Conservation (phyloP, 1,284 basidiomycete genomes). For the Fistulinella cinereoalba region DNA sequence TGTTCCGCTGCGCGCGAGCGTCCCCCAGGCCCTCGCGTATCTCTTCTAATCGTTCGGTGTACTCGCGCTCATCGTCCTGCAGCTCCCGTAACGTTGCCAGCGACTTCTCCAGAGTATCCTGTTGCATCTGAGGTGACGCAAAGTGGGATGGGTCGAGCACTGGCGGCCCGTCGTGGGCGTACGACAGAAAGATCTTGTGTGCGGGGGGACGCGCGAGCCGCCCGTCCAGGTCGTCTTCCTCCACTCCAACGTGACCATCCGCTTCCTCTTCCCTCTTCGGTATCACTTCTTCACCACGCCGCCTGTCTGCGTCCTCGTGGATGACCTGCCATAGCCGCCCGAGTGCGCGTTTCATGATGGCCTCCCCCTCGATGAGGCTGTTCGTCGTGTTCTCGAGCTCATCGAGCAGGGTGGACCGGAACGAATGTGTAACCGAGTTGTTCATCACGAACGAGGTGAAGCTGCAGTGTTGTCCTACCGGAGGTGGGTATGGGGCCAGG, state of each 20-base stretch:
- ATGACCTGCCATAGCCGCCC: constrained; percentile 78
- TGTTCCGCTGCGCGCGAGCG: constrained; percentile 61
- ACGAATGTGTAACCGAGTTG: constrained; percentile 76
- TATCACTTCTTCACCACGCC: constrained; percentile 41
- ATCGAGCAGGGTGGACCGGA: constrained; percentile 70
- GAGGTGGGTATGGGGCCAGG: constrained; percentile 66
- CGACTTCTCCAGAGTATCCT: constrained; percentile 68
- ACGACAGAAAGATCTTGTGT: constrained; percentile 64
- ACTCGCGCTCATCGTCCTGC: constrained; percentile 78
- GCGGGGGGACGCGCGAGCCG: constrained; percentile 57
- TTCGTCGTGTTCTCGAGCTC: constrained; percentile 77
- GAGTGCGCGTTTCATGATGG: constrained; percentile 63
- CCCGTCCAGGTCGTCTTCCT: constrained; percentile 48
- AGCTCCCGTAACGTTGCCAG: constrained; percentile 68
- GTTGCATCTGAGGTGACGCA: constrained; percentile 58
- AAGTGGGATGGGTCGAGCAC: constrained; percentile 61
- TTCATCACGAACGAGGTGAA: constrained; percentile 83
- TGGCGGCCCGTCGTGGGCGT: constrained; percentile 42
- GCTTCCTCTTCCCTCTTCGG: constrained; percentile 70
- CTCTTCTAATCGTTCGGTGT: constrained; percentile 74
- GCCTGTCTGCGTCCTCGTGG: constrained; percentile 57
- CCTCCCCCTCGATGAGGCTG: constrained; percentile 75
- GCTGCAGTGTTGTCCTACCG: constrained; percentile 60
- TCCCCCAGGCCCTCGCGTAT: constrained; percentile 75
- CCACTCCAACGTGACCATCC: constrained; percentile 50